Conservation (phyloP, 1,284 basidiomycete species). For the Athelia psychrophila region DNA sequence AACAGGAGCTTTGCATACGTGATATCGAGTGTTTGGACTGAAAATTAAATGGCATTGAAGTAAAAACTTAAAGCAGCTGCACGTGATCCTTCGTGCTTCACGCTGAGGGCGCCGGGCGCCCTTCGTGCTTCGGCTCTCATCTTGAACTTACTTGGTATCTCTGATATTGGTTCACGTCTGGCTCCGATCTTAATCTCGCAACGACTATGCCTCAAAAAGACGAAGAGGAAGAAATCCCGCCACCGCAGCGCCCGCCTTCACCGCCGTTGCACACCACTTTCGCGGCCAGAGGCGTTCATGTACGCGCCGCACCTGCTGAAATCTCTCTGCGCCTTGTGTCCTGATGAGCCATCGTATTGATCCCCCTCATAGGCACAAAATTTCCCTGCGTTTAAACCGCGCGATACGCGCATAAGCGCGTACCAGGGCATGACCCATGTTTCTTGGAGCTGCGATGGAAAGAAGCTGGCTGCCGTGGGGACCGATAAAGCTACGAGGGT, state of each 20-base stretch:
- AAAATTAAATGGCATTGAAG: too few species aligned
- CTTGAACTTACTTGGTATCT: too few species aligned
- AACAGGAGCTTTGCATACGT: too few species aligned
- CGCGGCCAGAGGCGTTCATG: conserved; percentile 64
- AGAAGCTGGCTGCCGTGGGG: conserved; percentile 72
- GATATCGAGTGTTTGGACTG: too few species aligned
- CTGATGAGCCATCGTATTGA: conserved; percentile 9
- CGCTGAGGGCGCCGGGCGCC: too few species aligned
- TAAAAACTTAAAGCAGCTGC: too few species aligned
- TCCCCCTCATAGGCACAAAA: conserved; percentile 55
- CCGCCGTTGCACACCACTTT: conserved; percentile 72
- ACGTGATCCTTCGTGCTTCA: too few species aligned
- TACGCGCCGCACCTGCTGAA: conserved; percentile 34
- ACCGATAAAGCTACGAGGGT: conserved; percentile 74
- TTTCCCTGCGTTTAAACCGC: conserved; percentile 74
- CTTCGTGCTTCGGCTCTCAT: too few species aligned
- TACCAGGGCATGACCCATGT: conserved; percentile 68
- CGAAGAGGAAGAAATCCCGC: conserved; percentile 55
- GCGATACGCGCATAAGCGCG: conserved; percentile 66
- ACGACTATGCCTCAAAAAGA: conserved; percentile 28
- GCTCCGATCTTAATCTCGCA: conserved; percentile 9
- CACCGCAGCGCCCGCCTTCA: conserved; percentile 68
- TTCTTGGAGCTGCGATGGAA: conserved; percentile 80
- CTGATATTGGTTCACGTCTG: too few species aligned
- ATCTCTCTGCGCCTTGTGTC: conserved; percentile 6